A percentile compares a stretch with the other conserved stretches of the same genome.
phyloP scores from a whole-genome alignment of 768 basidiomycete species.

The Naganishia friedmannii region DNA sequence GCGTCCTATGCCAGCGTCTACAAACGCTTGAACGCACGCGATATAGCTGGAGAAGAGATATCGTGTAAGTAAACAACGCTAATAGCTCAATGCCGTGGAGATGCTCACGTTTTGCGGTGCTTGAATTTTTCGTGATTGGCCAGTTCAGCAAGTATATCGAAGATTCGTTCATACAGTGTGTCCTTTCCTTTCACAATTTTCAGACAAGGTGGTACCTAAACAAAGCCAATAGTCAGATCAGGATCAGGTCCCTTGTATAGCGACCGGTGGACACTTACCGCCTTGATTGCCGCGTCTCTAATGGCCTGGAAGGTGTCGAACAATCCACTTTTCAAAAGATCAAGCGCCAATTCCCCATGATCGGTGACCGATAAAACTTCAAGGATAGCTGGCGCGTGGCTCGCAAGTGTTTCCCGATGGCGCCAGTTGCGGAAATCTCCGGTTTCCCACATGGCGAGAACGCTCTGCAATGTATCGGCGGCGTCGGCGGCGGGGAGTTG shows the following conservation, averaged over 20 bases:
- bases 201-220: conserved; percentile 40
- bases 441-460: conserved; percentile 59
- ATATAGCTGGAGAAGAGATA: conserved; percentile 61
- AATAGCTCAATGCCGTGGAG: conserved; percentile 29
- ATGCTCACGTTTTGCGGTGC: conserved; percentile 68
- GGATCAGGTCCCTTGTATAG: conserved; percentile 9
- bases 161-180: conserved; percentile 35
- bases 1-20: conserved; percentile 56
- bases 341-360: conserved; percentile 57
- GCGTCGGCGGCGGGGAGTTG: conserved; percentile 59
- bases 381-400: conserved; percentile 59
- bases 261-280: conserved; percentile 58
- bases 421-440: conserved; percentile 69
- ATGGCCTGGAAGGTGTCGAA: conserved; percentile 81
- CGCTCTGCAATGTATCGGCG: conserved; percentile 42
- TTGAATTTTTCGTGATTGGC: conserved; percentile 52
- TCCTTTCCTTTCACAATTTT: conserved; percentile 41
- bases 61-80: conserved; percentile 29
- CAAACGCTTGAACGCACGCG: conserved; percentile 67
- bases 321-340: conserved; percentile 63
- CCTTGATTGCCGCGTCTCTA: conserved; percentile 67
- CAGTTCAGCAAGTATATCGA: conserved; percentile 56
- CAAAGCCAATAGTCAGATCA: conserved; percentile 16
- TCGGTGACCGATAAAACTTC: conserved; percentile 47
- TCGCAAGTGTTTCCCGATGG: conserved; percentile 69